phyloP scores from a whole-genome alignment of 176 grass and related monocot genomes.

The Coix lacrymajobi region DNA sequence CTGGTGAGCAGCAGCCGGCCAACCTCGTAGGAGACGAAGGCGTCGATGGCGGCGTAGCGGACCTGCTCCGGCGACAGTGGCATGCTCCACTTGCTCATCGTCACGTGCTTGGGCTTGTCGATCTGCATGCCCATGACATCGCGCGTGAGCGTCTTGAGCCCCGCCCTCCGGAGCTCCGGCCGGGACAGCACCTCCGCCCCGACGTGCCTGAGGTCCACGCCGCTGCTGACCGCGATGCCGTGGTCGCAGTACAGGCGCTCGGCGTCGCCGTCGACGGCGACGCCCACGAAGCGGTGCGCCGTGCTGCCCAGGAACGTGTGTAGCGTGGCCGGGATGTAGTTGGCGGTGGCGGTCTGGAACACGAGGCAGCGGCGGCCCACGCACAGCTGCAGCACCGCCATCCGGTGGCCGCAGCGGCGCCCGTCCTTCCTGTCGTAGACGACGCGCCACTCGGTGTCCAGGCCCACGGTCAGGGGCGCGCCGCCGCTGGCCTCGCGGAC shows the following conservation, averaged over 20 bases:
- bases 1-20: conserved; percentile 34
- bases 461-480: conserved; percentile 43
- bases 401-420: neutral
- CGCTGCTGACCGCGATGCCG: neutral
- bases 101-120: conserved; percentile 26
- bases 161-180: conserved; percentile 16
- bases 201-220: conserved; percentile 22
- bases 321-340: conserved; percentile 15
- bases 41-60: conserved; percentile 49
- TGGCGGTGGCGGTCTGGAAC: conserved; percentile 33
- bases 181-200: conserved; percentile 23
- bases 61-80: conserved; percentile 30
- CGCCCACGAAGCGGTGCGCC: conserved; percentile 43
- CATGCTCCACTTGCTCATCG: conserved; percentile 30
- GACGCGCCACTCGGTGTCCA: conserved; percentile 64
- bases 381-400: conserved; percentile 73
- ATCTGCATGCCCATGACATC: conserved; percentile 24
- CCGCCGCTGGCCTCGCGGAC: neutral
- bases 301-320: conserved; percentile 18
- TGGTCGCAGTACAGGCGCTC: conserved; percentile 23
- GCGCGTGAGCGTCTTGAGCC: conserved; percentile 30
- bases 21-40: conserved; percentile 51
- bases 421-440: neutral
- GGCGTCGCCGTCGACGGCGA: conserved; percentile 29
- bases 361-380: conserved; percentile 52